Evolutionary conservation across 192 early-diverging fungal genomes (phyloP).

Genomic region (Entomortierella beljakovae): DNA sequence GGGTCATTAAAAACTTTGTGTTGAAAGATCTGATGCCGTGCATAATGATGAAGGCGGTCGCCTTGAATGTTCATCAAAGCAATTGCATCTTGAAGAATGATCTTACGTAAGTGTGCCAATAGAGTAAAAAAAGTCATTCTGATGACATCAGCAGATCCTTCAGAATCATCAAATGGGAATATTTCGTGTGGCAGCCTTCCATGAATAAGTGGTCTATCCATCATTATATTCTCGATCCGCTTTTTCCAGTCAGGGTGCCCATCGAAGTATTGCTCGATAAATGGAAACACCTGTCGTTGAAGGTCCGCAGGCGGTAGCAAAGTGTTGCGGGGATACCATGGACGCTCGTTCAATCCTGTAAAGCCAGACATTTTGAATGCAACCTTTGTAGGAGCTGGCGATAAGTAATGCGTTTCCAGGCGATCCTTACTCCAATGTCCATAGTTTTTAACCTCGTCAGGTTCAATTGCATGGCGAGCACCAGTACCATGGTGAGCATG

Average conservation of each 20-base stretch:
- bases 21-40: constrained; percentile 9
- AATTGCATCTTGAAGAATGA: constrained; percentile 30
- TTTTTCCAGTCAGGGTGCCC: neutral
- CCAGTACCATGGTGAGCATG: constrained; percentile 1
- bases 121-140: constrained; percentile 14
- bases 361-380: constrained; percentile 2
- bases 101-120: constrained; percentile 27
- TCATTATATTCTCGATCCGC: neutral
- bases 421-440: neutral
- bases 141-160: neutral
- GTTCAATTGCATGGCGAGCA: neutral
- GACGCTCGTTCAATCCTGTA: neutral
- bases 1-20: constrained; percentile 5
- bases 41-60: constrained; percentile 3
- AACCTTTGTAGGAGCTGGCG: neutral
- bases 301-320: neutral
- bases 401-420: neutral
- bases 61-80: constrained; percentile 21
- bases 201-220: neutral
- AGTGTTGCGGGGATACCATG: neutral
- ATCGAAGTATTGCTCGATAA: neutral
- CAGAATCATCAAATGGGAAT: too few relatives aligned
- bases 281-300: neutral
- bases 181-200: neutral
- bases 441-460: neutral